Base-by-base conservation (phyloP, 208 protist species). In the Phytomonas sp. region DNA sequence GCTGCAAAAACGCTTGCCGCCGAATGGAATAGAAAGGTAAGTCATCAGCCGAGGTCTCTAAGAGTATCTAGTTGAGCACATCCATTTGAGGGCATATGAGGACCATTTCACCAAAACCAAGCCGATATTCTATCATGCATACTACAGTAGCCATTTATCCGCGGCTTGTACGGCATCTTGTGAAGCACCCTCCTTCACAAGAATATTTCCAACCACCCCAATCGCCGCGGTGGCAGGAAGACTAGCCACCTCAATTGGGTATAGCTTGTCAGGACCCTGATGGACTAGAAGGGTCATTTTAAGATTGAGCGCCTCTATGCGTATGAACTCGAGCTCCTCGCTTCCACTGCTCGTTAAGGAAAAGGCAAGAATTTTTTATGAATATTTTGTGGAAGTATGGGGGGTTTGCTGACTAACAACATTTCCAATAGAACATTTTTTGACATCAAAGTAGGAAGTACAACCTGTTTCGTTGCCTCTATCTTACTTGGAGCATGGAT, bases 221-320 rank as follows among this genome's bases (percentile, higher is more conserved):
- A 89, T 69, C 7, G 79, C 85, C 0, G 88, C 88, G 6, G 72
- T 69, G 12, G 79, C 83, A 12, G 77, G 72, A 37, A 82, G 69
- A 29, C 75, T 68, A 14, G 76, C 79, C 34, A 84, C 71, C 45
- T 82, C 79, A 36, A 77, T 75, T n/a, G 88, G 66, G 19, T 68
- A 45, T 29, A 87, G 62, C 59, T 80, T 83, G n/a, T 75, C 79
- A 34, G 74, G 45, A 19, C 79, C 79, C 10, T 79, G 75, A 3
- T 80, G 77, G n/a, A 93, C 77, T 10, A 93, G 74, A 42, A 93
- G 78, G 23, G 89, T 74, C 83, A 93, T 88, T 70, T 91, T 91
- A n/a, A 93, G 72, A 8, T 66, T 73, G 11, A 89, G 64, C 0
- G 72, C 73, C 72, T 87, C 83, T 56, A 89, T 81, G 0, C 70